phyloP scores from a whole-genome alignment of 352 stramenopile genomes.

The Globisporangium nunn region DNA sequence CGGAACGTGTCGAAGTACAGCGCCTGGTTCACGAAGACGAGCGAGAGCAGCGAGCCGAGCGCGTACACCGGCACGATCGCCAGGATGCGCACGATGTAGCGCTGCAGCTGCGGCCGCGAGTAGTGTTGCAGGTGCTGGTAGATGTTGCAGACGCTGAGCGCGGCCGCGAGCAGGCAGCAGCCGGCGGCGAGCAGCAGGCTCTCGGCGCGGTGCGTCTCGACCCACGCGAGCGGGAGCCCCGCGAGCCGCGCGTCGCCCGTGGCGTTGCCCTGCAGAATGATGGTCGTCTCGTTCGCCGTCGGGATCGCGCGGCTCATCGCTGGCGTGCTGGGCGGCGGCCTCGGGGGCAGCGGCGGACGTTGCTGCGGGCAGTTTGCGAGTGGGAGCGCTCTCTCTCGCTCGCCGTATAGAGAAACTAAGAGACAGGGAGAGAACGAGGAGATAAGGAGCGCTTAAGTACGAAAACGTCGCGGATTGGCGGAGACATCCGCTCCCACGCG shows the following conservation, averaged over 20 bases:
- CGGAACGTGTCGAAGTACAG: conserved; percentile 85
- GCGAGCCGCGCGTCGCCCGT: conserved; percentile 55
- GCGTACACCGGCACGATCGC: conserved; percentile 86
- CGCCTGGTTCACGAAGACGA: conserved; percentile 73
- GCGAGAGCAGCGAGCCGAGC: conserved; percentile 71
- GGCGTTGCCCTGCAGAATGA: conserved; percentile 57
- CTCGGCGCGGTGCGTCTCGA: conserved; percentile 57
- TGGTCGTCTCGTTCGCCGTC: conserved; percentile 56
- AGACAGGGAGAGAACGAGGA: too few relatives aligned
- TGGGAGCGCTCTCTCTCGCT: too few relatives aligned
- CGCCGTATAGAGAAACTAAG: too few relatives aligned
- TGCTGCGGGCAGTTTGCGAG: too few relatives aligned
- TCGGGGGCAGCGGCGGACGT: too few relatives aligned
- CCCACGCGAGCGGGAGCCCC: conserved; percentile 55
- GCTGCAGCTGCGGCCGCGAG: conserved; percentile 71
- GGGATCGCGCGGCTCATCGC: conserved; percentile 9
- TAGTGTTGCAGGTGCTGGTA: conserved; percentile 83
- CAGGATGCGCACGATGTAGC: conserved; percentile 87
- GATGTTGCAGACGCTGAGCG: conserved; percentile 81
- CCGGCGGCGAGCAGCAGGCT: conserved; percentile 51
- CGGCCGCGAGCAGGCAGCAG: conserved; percentile 45
- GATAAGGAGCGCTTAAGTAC: too few relatives aligned
- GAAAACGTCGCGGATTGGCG: too few relatives aligned
- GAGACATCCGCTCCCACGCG: too few relatives aligned
- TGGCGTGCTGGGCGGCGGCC: too few relatives aligned